Evolutionary conservation across 2,329 filamentous ascomycete species (phyloP).

Genomic region (Tympanopsis confertula): DNA sequence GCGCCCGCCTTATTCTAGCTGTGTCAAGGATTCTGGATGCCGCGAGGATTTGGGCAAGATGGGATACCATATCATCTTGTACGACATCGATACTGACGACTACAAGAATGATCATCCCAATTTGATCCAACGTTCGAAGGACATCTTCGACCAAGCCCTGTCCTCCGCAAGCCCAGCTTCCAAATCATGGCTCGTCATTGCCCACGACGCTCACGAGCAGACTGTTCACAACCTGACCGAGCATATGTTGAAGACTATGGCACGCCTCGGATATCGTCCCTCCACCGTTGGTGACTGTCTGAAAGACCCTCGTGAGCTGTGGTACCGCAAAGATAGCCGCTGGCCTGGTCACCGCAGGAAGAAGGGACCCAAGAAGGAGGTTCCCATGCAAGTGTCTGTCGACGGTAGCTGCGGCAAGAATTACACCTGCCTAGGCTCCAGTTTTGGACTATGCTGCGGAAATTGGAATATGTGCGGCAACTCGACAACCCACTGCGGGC

Average conservation of each 20-base stretch:
- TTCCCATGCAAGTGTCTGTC: constrained; percentile 10
- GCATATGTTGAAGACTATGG: constrained; percentile 7
- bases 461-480: constrained; percentile 16
- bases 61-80: constrained; percentile 36
- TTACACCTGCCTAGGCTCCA: constrained; percentile 19
- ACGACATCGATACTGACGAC: constrained; percentile 37
- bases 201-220: constrained; percentile 9
- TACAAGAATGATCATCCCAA: constrained; percentile 28
- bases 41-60: constrained; percentile 23
- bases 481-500: constrained; percentile 14
- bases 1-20: constrained; percentile 32
- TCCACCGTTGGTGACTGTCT: constrained; percentile 12
- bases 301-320: constrained; percentile 7
- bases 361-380: neutral
- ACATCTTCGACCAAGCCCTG: constrained; percentile 25
- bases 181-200: constrained; percentile 2
- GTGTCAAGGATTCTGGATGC: constrained; percentile 23
- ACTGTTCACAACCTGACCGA: constrained; percentile 8
- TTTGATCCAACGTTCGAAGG: constrained; percentile 32
- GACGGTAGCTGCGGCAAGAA: constrained; percentile 20
- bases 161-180: constrained; percentile 10
- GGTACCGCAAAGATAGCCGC: constrained; percentile 7
- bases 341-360: neutral
- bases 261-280: constrained; percentile 7
- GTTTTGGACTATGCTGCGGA: constrained; percentile 19